phyloP scores from a whole-genome alignment of 2,329 filamentous ascomycete species.

The Verticillium zaregamsianum region DNA sequence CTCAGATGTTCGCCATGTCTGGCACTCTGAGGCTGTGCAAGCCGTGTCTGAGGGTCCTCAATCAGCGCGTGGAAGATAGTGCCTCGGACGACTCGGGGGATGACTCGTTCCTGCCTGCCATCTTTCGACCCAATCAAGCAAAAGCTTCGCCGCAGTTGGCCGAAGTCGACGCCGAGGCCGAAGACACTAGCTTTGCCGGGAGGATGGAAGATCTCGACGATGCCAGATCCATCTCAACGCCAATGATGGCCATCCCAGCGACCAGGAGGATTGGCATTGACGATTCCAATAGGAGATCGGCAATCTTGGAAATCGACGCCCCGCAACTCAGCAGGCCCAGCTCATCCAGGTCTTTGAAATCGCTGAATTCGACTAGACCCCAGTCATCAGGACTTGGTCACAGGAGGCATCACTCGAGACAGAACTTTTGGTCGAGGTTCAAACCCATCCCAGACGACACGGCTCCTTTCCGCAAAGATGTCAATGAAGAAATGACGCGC shows the following conservation, averaged over 20 bases:
- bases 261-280: slow-evolving; percentile 52
- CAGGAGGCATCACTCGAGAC: slow-evolving; percentile 81
- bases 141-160: slow-evolving; percentile 33
- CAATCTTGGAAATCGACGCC: slow-evolving; percentile 83
- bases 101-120: slow-evolving; percentile 62
- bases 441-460: slow-evolving; percentile 71
- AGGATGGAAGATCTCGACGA: slow-evolving; percentile 41
- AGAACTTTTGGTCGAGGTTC: slow-evolving; percentile 74
- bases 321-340: slow-evolving; percentile 84
- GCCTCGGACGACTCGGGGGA: slow-evolving; percentile 83
- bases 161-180: slow-evolving; percentile 31
- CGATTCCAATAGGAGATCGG: slow-evolving; percentile 80
- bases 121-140: slow-evolving; percentile 52
- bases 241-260: slow-evolving; percentile 68
- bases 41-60: slow-evolving; percentile 86
- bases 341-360: slow-evolving; percentile 85
- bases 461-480: slow-evolving; percentile 78
- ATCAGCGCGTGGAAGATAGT: slow-evolving; percentile 75
- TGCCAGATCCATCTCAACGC: slow-evolving; percentile 54
- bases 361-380: slow-evolving; percentile 63
- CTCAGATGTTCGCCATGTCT: slow-evolving; percentile 80
- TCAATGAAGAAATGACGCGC: slow-evolving; percentile 60
- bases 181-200: slow-evolving; percentile 35
- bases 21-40: slow-evolving; percentile 87
- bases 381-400: slow-evolving; percentile 65